These are phyloP conservation scores for Mortierella sp. DNA, from an alignment of 371 early-diverging fungal genomes.

Conservation along the genomic window DNA sequence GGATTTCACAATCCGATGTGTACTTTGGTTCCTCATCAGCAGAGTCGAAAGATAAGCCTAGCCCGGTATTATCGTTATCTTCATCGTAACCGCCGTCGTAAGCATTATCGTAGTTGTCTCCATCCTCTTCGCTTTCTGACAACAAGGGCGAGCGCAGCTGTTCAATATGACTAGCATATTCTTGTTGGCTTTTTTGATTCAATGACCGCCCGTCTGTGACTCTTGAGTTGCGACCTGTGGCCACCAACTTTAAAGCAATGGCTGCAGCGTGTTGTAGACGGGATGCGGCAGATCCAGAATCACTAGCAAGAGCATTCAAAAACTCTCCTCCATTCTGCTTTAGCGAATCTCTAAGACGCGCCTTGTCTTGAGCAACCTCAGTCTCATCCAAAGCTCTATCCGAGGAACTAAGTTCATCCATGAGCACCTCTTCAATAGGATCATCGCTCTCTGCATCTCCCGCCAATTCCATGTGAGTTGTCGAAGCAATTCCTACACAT, in stretches of 20 bases:
- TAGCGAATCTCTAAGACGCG: conserved; percentile 6
- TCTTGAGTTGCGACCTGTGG: neutral
- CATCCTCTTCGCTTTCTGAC: neutral
- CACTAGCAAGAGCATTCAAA: neutral
- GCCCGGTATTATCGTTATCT: neutral
- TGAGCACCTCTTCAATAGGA: conserved; percentile 24
- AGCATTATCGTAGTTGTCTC: neutral
- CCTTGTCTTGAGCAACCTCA: conserved; percentile 14
- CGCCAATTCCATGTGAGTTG: conserved; percentile 44
- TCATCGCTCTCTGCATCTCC: conserved; percentile 25
- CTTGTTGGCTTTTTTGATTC: neutral
- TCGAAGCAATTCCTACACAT: conserved; percentile 34
- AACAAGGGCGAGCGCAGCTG: too few species aligned
- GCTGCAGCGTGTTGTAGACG: neutral
- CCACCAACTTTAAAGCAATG: neutral
- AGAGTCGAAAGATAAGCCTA: neutral
- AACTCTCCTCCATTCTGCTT: conserved; percentile 7
- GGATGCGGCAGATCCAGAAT: neutral
- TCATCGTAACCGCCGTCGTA: neutral
- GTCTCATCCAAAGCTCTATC: conserved; percentile 15
- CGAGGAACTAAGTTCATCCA: conserved; percentile 19
- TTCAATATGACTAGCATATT: neutral
- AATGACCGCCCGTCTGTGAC: too few species aligned
- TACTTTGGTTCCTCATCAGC: conserved; percentile 1
- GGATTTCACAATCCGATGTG: neutral